Conservation (phyloP, 306 rosid genomes). For the Begonia fuchsioides region DNA sequence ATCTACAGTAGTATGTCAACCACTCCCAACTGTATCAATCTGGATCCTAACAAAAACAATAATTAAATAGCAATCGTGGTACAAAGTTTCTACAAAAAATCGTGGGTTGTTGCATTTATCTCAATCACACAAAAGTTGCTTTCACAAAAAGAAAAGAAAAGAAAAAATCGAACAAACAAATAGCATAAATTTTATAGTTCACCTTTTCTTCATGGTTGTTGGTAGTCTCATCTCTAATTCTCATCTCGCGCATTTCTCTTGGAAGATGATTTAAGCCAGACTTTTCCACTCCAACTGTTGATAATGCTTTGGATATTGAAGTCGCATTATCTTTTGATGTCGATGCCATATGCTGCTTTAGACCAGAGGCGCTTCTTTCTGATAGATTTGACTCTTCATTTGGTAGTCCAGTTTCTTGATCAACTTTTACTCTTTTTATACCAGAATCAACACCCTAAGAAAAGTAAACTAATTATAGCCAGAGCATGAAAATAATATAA, state of each 20-base stretch:
- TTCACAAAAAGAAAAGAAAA: constrained; percentile 1
- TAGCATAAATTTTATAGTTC: background rate
- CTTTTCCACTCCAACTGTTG: constrained; percentile 29
- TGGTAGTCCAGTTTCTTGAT: constrained; percentile 32
- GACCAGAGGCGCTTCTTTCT: constrained; percentile 18
- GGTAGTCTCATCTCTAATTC: constrained; percentile 53
- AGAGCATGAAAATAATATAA: no score
- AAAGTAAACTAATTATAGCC: background rate
- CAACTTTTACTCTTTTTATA: constrained; percentile 50
- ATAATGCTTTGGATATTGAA: constrained; percentile 29
- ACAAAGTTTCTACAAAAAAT: no score
- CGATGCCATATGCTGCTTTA: constrained; percentile 21
- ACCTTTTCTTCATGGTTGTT: constrained; percentile 53
- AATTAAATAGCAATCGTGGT: no score
- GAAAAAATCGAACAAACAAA: background rate
- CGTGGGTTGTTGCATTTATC: no score
- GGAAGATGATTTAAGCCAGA: constrained; percentile 52
- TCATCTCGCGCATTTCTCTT: constrained; percentile 54
- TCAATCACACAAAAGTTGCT: constrained; percentile 1
- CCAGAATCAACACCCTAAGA: constrained; percentile 48
- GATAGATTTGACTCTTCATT: constrained; percentile 14
- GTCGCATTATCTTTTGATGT: constrained; percentile 25
- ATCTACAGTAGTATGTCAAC: no score
- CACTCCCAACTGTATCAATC: no score
- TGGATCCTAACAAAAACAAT: no score